phyloP scores from a whole-genome alignment of 2,329 filamentous ascomycete species.

The Botrytis deweyae region DNA sequence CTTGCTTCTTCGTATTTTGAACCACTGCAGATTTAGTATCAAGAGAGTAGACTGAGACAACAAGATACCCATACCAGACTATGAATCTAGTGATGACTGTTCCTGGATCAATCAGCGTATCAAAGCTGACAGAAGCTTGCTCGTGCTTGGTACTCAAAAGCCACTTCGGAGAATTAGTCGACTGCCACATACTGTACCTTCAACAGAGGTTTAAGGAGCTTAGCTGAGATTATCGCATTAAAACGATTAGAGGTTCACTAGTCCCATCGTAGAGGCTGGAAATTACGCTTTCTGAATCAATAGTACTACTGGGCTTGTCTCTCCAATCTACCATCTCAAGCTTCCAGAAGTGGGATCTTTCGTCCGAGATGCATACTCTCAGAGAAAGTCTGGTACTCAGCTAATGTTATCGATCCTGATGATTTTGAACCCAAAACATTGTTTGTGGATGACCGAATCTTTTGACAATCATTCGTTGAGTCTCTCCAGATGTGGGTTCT shows the following conservation, averaged over 20 bases:
- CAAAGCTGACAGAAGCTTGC: conserved; percentile 12
- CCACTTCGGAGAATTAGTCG: conserved; percentile 25
- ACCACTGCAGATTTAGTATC: not conserved
- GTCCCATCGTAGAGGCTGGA: not conserved
- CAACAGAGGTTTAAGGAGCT: conserved; percentile 7
- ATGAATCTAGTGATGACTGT: conserved; percentile 22
- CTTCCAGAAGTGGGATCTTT: not conserved
- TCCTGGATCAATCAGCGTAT: conserved; percentile 22
- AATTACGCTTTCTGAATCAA: not conserved
- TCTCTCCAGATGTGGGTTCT: not conserved
- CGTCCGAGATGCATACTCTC: not conserved
- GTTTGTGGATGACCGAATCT: not conserved
- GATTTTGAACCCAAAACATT: not conserved
- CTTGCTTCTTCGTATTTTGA: conserved; percentile 1
- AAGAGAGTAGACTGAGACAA: not conserved
- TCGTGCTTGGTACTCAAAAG: conserved; percentile 4
- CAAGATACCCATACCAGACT: conserved; percentile 11
- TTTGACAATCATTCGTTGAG: not conserved
- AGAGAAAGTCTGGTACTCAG: not conserved
- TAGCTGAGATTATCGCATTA: not conserved
- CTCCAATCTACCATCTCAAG: not conserved
- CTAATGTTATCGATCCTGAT: not conserved
- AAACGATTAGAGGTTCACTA: not conserved
- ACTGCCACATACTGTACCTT: conserved; percentile 16
- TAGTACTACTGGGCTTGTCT: not conserved